A percentile compares a stretch with the other conserved stretches of the same genome.
These are phyloP conservation scores for Colletotrichum higginsianum DNA, from an alignment of 2,329 filamentous ascomycete species.

Conservation along the genomic window DNA sequence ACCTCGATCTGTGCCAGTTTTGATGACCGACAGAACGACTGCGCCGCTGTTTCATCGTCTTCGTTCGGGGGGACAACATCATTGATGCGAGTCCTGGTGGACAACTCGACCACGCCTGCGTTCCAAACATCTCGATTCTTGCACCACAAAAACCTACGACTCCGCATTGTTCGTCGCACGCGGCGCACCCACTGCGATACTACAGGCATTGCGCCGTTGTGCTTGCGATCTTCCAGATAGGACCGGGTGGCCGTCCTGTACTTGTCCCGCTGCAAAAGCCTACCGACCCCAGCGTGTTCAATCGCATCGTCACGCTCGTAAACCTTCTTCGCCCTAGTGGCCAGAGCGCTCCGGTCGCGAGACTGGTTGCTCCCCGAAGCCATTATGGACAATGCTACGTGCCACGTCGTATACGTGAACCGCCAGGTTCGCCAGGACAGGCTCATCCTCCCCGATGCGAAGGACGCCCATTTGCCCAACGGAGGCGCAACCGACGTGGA, in stretches of 20 bases:
- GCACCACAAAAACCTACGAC: conserved; percentile 2
- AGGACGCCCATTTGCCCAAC: conserved; percentile 44
- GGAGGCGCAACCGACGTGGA: conserved; percentile 52
- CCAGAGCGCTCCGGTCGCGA: conserved; percentile 72
- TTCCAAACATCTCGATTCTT: conserved; percentile 25
- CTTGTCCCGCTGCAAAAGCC: conserved; percentile 30
- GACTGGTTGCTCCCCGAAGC: conserved; percentile 71
- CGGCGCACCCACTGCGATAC: conserved; percentile 19
- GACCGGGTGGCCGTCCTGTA: conserved; percentile 39
- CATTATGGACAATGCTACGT: conserved; percentile 71
- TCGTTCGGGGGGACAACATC: conserved; percentile 16
- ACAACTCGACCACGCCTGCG: conserved; percentile 23
- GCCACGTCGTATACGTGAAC: conserved; percentile 74
- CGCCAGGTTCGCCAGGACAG: conserved; percentile 65
- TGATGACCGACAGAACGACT: conserved; percentile 22
- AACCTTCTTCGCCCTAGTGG: conserved; percentile 54
- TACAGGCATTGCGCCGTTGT: conserved; percentile 22
- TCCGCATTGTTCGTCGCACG: conserved; percentile 4
- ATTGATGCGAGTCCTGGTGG: conserved; percentile 26
- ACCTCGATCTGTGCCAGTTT: conserved; percentile 24
- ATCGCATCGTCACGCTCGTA: conserved; percentile 29
- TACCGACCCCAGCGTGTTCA: background rate
- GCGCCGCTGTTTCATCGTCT: conserved; percentile 27
- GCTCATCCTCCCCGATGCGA: conserved; percentile 53
- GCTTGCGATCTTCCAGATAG: conserved; percentile 14